Evolutionary conservation across 129 eudicot species (phyloP).

Genomic region (Logfia minima): DNA sequence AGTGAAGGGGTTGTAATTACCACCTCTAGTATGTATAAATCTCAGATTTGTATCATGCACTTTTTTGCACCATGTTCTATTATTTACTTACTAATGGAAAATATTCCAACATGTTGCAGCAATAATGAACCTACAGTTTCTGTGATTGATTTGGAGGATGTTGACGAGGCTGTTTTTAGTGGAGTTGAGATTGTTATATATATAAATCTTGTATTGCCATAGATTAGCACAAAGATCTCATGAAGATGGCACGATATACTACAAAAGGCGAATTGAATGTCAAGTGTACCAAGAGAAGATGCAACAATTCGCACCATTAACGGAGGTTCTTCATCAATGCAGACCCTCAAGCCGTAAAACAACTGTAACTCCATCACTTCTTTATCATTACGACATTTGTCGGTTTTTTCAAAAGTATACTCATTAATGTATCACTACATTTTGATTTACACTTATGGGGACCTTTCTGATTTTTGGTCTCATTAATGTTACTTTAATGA

Average conservation of each 20-base stretch:
- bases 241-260: slow-evolving; percentile 21
- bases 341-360: slow-evolving; percentile 29
- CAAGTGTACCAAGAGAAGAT: slow-evolving; percentile 19
- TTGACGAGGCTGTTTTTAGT: slow-evolving; percentile 1
- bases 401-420: neutral
- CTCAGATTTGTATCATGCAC: slow-evolving; percentile 11
- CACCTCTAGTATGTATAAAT: neutral
- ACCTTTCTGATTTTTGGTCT: neutral
- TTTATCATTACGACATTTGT: slow-evolving; percentile 1
- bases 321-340: slow-evolving; percentile 22
- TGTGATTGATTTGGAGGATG: slow-evolving; percentile 16
- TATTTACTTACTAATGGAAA: neutral
- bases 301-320: slow-evolving; percentile 9
- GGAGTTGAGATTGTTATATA: slow-evolving; percentile 23
- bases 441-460: neutral
- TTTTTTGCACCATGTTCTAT: neutral
- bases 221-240: slow-evolving; percentile 19
- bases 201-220: slow-evolving; percentile 7
- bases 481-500: neutral
- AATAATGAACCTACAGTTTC: slow-evolving; percentile 17
- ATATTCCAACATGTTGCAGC: slow-evolving; percentile 27
- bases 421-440: neutral
- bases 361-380: slow-evolving; percentile 8
- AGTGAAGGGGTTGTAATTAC: neutral
- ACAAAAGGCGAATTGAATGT: slow-evolving; percentile 12